Evolutionary conservation across 2,329 filamentous ascomycete genomes (phyloP), one percentile per base, ranked within the genome.

Genomic region (Pseudopyricularia javanii): DNA sequence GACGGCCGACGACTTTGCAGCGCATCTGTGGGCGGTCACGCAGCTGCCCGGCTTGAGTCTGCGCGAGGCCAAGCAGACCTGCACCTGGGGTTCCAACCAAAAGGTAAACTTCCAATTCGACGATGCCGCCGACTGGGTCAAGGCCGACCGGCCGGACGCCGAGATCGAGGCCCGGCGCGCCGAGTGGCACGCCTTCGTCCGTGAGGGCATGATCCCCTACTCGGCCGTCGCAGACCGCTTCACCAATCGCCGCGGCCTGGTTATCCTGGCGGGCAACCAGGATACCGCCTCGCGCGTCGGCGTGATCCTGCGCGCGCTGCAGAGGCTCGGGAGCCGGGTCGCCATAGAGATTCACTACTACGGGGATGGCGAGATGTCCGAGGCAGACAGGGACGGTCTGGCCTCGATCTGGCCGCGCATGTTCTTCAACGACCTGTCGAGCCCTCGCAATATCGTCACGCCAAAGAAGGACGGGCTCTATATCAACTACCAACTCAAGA

Each of bases 401-500:
- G 33, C 40, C 8, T 52, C 53, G 24, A 52, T 61, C 14, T 61
- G 57, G 48, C 55, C 55, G 1, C 54, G 53, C 32, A 59, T 63
- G 35, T 56, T 53, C 49, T 63, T 64, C 57, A 64, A 64, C 52
- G 62, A 66, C 54, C 57, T 65, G 3, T 59, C 58, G 14, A 53
- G 61, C 4, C 54, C 56, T 1, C 62, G 63, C 2, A 61, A 61
- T 3, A 61, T 65, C 2, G 64, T 68, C 0, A 60, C 66, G 1
- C 62, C 67, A 1, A 64, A 65, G 2, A 64, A 64, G 6, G 57
- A 67, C 1, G 69, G 72, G 51, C 48, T 54, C 33, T 53, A 34
- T 24, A 54, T 56, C 53, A 63, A 65, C 56, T 64, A 63, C 55
- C 60, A 66, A 50, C 58, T 67, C 56, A 67, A 67, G 57, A 62